These are phyloP conservation scores for Boletales sp. DNA, from an alignment of 768 basidiomycete species.

Conservation along the genomic window DNA sequence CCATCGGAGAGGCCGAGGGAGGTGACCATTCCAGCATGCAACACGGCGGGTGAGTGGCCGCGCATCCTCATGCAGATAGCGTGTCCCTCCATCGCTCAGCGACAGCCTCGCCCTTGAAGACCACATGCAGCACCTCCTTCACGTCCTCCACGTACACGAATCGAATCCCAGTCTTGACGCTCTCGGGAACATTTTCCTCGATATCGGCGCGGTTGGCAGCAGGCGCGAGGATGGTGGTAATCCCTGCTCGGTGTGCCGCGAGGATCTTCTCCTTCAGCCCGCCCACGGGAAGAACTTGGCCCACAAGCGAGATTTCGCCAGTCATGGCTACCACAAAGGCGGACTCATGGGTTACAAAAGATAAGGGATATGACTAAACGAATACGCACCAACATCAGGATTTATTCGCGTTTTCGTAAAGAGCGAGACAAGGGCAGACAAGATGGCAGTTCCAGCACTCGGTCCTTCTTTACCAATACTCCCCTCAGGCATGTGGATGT, in stretches of 20 bases:
- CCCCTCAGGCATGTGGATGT: conserved; percentile 97
- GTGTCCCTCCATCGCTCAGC: conserved; percentile 69
- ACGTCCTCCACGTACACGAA: conserved; percentile 97
- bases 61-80: conserved; percentile 28
- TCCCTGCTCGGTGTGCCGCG: conserved; percentile 94
- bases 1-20: too few species aligned
- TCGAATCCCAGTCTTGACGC: conserved; percentile 91
- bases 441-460: conserved; percentile 90
- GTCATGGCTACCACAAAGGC: conserved; percentile 74
- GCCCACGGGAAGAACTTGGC: conserved; percentile 94
- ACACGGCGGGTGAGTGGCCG: too few species aligned
- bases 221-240: conserved; percentile 87
- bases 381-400: conserved; percentile 78
- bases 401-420: conserved; percentile 82
- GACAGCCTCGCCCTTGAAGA: conserved; percentile 64
- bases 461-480: conserved; percentile 95
- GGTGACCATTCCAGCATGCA: too few species aligned
- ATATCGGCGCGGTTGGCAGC: conserved; percentile 91
- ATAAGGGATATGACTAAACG: not conserved
- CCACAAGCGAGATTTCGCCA: conserved; percentile 94
- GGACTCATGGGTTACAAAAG: not conserved
- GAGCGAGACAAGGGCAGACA: conserved; percentile 87
- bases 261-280: conserved; percentile 96
- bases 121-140: conserved; percentile 82
- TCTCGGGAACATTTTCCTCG: conserved; percentile 94